A percentile compares a stretch with the other conserved stretches of the same genome.
phyloP scores from a whole-genome alignment of 495 filamentous ascomycete genomes.

The Penicillium steckii region DNA sequence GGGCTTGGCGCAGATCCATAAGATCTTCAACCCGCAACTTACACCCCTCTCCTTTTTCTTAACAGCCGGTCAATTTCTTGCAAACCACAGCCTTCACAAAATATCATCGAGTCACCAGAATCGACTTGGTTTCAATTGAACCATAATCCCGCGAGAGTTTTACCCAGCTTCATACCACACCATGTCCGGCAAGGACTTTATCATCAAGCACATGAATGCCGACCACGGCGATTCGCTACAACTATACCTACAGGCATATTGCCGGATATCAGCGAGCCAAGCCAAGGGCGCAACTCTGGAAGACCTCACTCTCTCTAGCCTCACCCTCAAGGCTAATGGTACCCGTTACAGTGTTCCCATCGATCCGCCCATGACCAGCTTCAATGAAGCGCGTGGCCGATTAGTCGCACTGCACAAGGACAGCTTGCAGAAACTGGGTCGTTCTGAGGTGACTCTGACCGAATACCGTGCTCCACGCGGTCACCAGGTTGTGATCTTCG shows the following conservation, averaged over 20 bases:
- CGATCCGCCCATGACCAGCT: slow-evolving; percentile 58
- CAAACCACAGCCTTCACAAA: not conserved
- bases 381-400: slow-evolving; percentile 60
- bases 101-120: too few relatives aligned
- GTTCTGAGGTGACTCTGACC: slow-evolving; percentile 55
- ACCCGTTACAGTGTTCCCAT: slow-evolving; percentile 57
- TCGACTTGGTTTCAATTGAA: not conserved
- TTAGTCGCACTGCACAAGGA: slow-evolving; percentile 68
- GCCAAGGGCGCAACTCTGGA: slow-evolving; percentile 53
- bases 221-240: slow-evolving; percentile 67
- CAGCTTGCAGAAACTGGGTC: slow-evolving; percentile 50
- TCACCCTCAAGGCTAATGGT: slow-evolving; percentile 52
- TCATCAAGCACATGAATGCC: slow-evolving; percentile 77
- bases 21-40: not conserved
- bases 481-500: slow-evolving; percentile 40
- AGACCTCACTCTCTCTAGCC: slow-evolving; percentile 55
- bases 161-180: not conserved
- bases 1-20: slow-evolving; percentile 8
- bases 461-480: slow-evolving; percentile 51
- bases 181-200: slow-evolving; percentile 54
- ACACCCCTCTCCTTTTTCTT: not conserved
- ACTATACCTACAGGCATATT: slow-evolving; percentile 66
- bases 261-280: slow-evolving; percentile 42
- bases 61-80: not conserved
- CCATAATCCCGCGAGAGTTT: not conserved